Evolutionary conservation across 2,329 filamentous ascomycete species (phyloP), one percentile per base, ranked within the genome.

Genomic region (Annulohypoxylon truncatum): DNA sequence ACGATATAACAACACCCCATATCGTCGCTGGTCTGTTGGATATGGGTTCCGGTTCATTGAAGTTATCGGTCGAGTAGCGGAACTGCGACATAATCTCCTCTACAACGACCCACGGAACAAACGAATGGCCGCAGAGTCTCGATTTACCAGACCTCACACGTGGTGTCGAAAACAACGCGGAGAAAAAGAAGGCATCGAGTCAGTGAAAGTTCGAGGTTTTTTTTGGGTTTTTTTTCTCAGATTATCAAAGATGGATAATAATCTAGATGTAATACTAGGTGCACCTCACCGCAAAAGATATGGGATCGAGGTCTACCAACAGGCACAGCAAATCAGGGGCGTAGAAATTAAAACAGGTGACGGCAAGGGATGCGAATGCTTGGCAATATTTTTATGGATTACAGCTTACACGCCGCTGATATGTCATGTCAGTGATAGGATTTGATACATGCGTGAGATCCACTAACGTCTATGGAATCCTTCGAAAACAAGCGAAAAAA

Each of bases 21-120:
- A 79, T 73, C 18, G 73, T 75, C 38, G 66, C 66, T 6, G 58
- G 67, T 53, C 56, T 69, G 65, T 79, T 79, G 22, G 75, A 67
- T 40, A 70, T 15, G 5, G 76, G 75, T 62, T 72, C 68, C 9
- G 77, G 72, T 57, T 79, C 77, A 61, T 70, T 48, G 12, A 74
- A 67, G 44, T 74, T 74, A 35, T 66, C 64, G 46, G 47, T 35
- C n/a, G 70, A 72, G 42, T 70, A 75, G 24, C 52, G 54, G 38
- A 71, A 71, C 46, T 66, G 58, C 48, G 69, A 65, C 53, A 78
- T 78, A 67, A 35, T 66, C 48, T 52, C 35, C 31, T 22, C 8
- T 22, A 42, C 29, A 28, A 24, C 47, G 44, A 47, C 40, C 35
- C 5, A 42, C 20, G 2, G 58, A 13, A 18, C 3, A 33, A 18